Evolutionary conservation across 192 early-diverging fungal species (phyloP), one percentile per base, ranked within the genome.

Genomic region (Glomus cerebriforme): DNA sequence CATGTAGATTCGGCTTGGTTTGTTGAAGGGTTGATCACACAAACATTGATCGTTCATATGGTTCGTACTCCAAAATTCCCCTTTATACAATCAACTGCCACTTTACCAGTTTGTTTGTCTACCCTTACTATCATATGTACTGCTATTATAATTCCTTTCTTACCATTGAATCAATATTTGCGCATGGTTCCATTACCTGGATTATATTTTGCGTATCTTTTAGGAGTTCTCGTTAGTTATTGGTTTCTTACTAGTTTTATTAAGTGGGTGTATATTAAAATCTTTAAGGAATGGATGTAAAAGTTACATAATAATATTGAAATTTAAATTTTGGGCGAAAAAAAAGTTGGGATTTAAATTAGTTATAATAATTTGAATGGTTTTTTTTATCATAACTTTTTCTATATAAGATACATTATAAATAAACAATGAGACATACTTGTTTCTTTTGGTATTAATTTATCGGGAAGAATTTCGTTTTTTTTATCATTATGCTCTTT

Each of bases 21-120:
- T 75, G 54, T 76, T 13, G 83, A 86, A 77, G 82, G 85, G 7
- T 39, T 87, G 8, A 47, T 86, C 22, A 83, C 85, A 0, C 88
- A 88, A 72, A 81, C 83, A 24, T 19, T 88, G 45, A 82, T 89
- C 35, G 83, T 89, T 12, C 81, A 88, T 32, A 72, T 87, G 72
- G 81, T 89, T 54, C 85, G 85, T 12, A 85, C 88, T 0, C 80
- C 79, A 12, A 86, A 86, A 59, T 77, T 89, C 24, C 81, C 88
- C 2, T 88, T 89, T 65, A 17, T 88, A 31, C 88, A 88, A 73
- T 68, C 81, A 3, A 72, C 59, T 5, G 81, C 87, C 0, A 59
- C 88, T 10, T 35, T 12, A 19, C 77, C 83, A 0, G 75, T 88
- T 10, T 32, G 79, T 22, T 49, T 80, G 2, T 67, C 73, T 7